Base-by-base conservation (phyloP, 2,329 filamentous ascomycete species). In the Cladosporium sp. region DNA sequence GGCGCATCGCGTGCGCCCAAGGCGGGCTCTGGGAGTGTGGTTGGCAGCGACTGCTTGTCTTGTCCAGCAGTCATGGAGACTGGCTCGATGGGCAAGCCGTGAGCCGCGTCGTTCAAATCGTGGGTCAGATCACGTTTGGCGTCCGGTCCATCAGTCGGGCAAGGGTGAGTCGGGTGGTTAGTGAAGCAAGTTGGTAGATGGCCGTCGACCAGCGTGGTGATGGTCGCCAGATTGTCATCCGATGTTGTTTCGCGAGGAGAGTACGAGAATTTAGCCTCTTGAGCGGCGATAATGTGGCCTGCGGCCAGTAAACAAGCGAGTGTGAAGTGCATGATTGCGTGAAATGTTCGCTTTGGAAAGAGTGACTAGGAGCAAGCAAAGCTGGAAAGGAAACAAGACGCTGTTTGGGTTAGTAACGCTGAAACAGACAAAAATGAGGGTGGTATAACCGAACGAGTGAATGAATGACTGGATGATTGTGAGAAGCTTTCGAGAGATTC, bases 101-200 rank as follows among this genome's bases (percentile, higher is more conserved):
- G 54, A 30, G 42, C 54, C 5, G 17, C 30, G 6, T 19, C 9
- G 28, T 56, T 56, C 30, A 56, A 6, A 11, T 37, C 47, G 7
- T 37, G 9, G 4, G 30, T 28, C n/a, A 50, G n/a, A 20, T 56
- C 54, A 8, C 54, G 54, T 34, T 40, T 56, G 19, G 17, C 54
- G 8, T 37, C 49, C 20, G 54, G 40, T 30, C 49, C 49, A 39
- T 39, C 36, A 15, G 54, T 56, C 7, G 54, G 54, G 14, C 54
- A 56, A 7, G 54, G 54, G n/a, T 56, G 54, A 6, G 54, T 56
- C 5, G 54, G 54, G 42, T 56, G 54, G 40, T 37, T 37, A 15
- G 54, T 56, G 34, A 56, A 56, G 42, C 54, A 56, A 19, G 54
- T 56, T 19, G 54, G 54, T 5, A 56, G 43, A 17, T 56, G 54